These are phyloP conservation scores for Spathaspora sp. DNA, from an alignment of 1,139 yeast genomes.

Conservation along the genomic window DNA sequence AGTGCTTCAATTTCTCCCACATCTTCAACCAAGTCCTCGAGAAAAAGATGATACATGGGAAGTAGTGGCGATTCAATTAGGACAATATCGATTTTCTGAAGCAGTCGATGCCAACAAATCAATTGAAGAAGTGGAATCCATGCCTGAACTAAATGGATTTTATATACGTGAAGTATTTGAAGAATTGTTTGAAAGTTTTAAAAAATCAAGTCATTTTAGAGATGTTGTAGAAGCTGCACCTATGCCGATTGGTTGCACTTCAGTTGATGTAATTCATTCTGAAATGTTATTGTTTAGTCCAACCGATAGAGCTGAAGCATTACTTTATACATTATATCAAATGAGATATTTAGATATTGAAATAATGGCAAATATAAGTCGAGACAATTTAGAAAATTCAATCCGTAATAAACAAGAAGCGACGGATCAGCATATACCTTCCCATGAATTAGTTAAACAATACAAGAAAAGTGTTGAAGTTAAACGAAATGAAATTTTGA, in stretches of 20 bases:
- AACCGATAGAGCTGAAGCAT: slow-evolving; percentile 15
- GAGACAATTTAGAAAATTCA: slow-evolving; percentile 22
- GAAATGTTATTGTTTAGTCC: slow-evolving; percentile 6
- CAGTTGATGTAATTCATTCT: not conserved
- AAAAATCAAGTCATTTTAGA: not conserved
- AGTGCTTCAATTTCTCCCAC: slow-evolving; percentile 33
- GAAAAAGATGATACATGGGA: slow-evolving; percentile 37
- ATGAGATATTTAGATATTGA: slow-evolving; percentile 24
- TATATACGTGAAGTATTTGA: slow-evolving; percentile 27
- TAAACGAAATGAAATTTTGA: slow-evolving; percentile 20
- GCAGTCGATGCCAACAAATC: slow-evolving; percentile 11
- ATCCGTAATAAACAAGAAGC: slow-evolving; percentile 9
- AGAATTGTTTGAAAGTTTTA: slow-evolving; percentile 18
- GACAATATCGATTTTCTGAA: slow-evolving; percentile 6
- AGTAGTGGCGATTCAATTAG: slow-evolving; percentile 32
- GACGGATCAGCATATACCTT: slow-evolving; percentile 4
- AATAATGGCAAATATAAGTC: slow-evolving; percentile 25
- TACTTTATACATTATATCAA: slow-evolving; percentile 27
- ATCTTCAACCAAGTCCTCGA: slow-evolving; percentile 26
- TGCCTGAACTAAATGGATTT: slow-evolving; percentile 32
- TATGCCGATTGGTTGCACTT: not conserved
- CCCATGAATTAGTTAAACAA: slow-evolving; percentile 8
- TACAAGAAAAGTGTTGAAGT: slow-evolving; percentile 17
- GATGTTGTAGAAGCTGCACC: not conserved
- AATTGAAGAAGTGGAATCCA: slow-evolving; percentile 18